Evolutionary conservation across 768 basidiomycete species (phyloP).

Genomic region (Rhizopogon vulgaris): DNA sequence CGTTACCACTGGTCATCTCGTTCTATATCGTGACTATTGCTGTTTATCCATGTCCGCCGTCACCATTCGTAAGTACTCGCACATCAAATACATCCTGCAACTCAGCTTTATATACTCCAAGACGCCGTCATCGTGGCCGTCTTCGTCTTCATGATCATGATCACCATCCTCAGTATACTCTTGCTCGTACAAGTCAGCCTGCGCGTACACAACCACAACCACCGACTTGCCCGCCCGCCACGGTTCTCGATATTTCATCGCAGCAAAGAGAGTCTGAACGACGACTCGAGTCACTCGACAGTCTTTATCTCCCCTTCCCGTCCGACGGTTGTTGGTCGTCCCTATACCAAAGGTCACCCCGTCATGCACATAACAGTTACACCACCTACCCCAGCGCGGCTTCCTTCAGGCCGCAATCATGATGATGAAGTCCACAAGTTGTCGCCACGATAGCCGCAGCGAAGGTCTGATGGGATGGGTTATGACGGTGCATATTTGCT

Average conservation of each 20-base stretch:
- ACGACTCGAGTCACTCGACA: neutral
- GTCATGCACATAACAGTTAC: conserved; percentile 5
- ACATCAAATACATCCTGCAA: neutral
- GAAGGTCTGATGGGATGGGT: neutral
- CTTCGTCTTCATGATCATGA: neutral
- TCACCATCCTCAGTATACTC: neutral
- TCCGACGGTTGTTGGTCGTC: conserved; percentile 2
- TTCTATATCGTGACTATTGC: neutral
- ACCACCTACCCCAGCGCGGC: conserved; percentile 6
- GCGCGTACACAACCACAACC: neutral
- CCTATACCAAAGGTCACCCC: neutral
- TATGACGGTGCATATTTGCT: no score
- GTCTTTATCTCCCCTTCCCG: conserved; percentile 1
- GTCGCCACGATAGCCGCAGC: neutral
- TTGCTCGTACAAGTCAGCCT: neutral
- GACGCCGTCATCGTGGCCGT: neutral
- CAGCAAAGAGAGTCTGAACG: neutral
- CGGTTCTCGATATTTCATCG: neutral
- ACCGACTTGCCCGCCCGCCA: neutral
- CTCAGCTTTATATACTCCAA: neutral
- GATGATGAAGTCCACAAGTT: neutral
- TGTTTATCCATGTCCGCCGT: neutral
- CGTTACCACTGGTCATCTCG: neutral
- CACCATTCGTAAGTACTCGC: neutral
- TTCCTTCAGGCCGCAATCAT: neutral